Base-by-base conservation (phyloP, 2,329 filamentous ascomycete species). In the Colletotrichum abscissum region DNA sequence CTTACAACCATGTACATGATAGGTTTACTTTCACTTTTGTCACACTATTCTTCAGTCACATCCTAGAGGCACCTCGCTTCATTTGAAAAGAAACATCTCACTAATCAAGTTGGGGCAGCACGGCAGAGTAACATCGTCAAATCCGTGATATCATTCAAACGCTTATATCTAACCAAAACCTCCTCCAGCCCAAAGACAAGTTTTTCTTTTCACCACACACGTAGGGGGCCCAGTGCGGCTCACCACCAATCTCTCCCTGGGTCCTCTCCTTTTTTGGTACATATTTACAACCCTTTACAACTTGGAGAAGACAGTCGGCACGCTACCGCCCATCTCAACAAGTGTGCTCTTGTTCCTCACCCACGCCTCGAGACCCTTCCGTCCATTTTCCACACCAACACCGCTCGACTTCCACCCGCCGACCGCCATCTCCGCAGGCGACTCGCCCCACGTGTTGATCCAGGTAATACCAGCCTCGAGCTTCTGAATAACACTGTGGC, bases 361-460 rank as follows among this genome's bases (percentile, higher is more conserved):
- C 92, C 95, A 98, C 4, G 93, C 92, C 82, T 93, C 92, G 67
- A 98, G 87, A 0, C 95, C 95, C 78, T 89, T 90, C 72, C 91
- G 87, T 4, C 95, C 95, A 81, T 98, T 98, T 87, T 97, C 95
- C 1, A 97, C 92, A 0, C 95, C 95, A 11, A 97, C 84, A 42
- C 95, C 95, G 80, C 94, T 97, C 88, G 93, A 89, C 86, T 97
- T 97, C 95, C 95, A 97, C 0, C 95, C 95, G 11, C 95, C 95
- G 0, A 97, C 95, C 2, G 93, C 93, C 95, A 97, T 97, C 86
- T 97, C 95, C 0, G 95, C 94, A 0, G 95, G 95, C 62, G 90
- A 92, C 85, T 97, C 95, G n/a, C 95, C 95, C 95, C 95, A 97
- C 0, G 94, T 95, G 81, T 97, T 97, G 65, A 97, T 88, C 95